Percentiles rank a stretch among this genome's conserved stretches.
phyloP scores from a whole-genome alignment of 352 stramenopile genomes.

The Phytophthora gonapodyides region DNA sequence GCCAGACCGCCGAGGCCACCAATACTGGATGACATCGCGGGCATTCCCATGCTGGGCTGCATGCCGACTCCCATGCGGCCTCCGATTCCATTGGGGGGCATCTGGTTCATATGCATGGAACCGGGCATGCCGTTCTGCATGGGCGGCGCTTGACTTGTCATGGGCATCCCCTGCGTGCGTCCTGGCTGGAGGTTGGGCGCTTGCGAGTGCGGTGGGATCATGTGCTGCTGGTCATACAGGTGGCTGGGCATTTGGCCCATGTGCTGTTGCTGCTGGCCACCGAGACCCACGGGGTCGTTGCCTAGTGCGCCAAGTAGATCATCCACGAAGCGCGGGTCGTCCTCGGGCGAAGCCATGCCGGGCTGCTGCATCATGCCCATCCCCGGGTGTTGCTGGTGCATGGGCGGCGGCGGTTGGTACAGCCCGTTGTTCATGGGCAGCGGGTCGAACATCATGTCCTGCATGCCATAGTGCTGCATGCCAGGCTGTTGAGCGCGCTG shows the following conservation, averaged over 20 bases:
- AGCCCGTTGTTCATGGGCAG: conserved; percentile 66
- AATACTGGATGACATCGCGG: conserved; percentile 10
- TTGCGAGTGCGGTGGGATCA: conserved; percentile 51
- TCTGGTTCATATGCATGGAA: conserved; percentile 43
- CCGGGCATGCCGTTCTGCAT: conserved; percentile 41
- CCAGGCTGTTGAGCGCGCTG: conserved; percentile 46
- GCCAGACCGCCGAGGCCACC: conserved; percentile 20
- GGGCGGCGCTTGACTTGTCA: conserved; percentile 37
- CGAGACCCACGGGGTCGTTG: conserved; percentile 55
- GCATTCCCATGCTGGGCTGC: conserved; percentile 18
- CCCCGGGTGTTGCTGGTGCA: conserved; percentile 46
- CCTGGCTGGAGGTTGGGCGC: conserved; percentile 28
- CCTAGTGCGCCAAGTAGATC: conserved; percentile 68
- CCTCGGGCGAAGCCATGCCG: conserved; percentile 58
- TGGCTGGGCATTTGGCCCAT: conserved; percentile 54
- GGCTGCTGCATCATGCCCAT: conserved; percentile 56
- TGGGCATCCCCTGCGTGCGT: conserved; percentile 32
- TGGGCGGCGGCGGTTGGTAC: conserved; percentile 46
- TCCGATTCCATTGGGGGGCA: conserved; percentile 25
- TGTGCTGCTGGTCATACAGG: conserved; percentile 68
- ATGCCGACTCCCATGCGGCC: conserved; percentile 29
- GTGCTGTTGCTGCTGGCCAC: conserved; percentile 50
- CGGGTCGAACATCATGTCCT: conserved; percentile 80
- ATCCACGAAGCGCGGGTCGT: conserved; percentile 73
- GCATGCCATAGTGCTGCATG: conserved; percentile 63